Evolutionary conservation across 2,329 filamentous ascomycete species (phyloP).

Genomic region (Talaromyces islandicus): DNA sequence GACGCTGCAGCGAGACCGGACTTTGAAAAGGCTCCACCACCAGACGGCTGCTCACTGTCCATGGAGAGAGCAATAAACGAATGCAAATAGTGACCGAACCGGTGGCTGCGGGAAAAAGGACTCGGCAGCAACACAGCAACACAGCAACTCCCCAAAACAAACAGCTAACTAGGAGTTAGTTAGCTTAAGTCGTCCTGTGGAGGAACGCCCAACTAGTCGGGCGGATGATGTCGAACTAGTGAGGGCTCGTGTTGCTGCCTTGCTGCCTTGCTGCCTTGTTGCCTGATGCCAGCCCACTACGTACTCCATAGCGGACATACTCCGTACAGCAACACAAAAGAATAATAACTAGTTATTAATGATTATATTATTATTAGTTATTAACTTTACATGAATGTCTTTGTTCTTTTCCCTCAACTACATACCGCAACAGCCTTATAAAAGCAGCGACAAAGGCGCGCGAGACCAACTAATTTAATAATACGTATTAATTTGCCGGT

Average conservation of each 20-base stretch:
- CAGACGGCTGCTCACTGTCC: conserved; percentile 8
- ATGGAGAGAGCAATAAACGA: neutral
- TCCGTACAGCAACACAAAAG: neutral
- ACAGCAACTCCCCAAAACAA: neutral
- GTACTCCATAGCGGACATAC: neutral
- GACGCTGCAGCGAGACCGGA: conserved; percentile 19
- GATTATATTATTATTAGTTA: neutral
- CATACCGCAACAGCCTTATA: too few species aligned
- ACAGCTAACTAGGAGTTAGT: neutral
- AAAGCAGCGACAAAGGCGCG: neutral
- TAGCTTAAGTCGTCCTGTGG: neutral
- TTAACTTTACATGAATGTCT: neutral
- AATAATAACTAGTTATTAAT: neutral
- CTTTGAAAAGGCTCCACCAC: conserved; percentile 21
- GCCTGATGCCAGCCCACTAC: too few species aligned
- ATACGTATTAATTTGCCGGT: neutral
- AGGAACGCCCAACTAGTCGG: neutral
- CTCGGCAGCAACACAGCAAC: neutral
- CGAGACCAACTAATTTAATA: neutral
- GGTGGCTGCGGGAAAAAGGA: neutral
- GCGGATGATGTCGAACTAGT: neutral
- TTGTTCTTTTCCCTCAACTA: neutral
- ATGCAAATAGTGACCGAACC: neutral
- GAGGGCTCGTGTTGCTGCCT: neutral
- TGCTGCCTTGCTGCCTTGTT: neutral